These are phyloP conservation scores for Salvia rosmarinus DNA, from an alignment of 257 asterid species.

Conservation along the genomic window DNA sequence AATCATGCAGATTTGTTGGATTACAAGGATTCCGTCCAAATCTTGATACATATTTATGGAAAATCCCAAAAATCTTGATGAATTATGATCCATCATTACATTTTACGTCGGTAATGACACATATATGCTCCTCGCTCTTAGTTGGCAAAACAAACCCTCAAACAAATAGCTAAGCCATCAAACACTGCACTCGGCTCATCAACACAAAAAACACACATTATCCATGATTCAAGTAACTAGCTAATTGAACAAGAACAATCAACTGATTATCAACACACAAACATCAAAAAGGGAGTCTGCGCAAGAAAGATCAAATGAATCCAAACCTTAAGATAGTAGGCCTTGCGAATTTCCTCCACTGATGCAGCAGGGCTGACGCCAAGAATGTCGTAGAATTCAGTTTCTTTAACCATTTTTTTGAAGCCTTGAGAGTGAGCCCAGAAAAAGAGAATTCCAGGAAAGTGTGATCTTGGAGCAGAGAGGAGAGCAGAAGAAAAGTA, in stretches of 20 bases:
- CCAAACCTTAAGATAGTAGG: conserved; percentile 83
- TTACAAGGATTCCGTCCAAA: neutral
- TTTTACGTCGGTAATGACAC: neutral
- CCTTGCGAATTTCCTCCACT: conserved; percentile 81
- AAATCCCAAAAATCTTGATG: neutral
- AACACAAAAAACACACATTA: neutral
- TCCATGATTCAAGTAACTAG: neutral
- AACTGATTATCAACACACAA: neutral
- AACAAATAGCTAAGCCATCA: neutral
- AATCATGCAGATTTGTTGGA: conserved; percentile 3
- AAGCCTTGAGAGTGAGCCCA: neutral
- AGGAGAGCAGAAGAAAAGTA: conserved; percentile 13
- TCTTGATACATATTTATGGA: neutral
- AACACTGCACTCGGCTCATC: neutral
- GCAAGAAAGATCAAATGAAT: neutral
- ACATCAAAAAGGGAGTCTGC: neutral
- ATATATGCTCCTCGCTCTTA: neutral
- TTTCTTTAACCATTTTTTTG: conserved; percentile 75
- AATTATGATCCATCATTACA: neutral
- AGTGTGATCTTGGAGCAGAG: conserved; percentile 38
- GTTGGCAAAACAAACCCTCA: neutral
- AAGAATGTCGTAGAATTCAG: conserved; percentile 78
- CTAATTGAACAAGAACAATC: neutral
- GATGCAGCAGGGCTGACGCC: conserved; percentile 73
- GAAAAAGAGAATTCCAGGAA: conserved; percentile 6